phyloP scores from a whole-genome alignment of 2,329 filamentous ascomycete species.

The Neospermospora avenae region DNA sequence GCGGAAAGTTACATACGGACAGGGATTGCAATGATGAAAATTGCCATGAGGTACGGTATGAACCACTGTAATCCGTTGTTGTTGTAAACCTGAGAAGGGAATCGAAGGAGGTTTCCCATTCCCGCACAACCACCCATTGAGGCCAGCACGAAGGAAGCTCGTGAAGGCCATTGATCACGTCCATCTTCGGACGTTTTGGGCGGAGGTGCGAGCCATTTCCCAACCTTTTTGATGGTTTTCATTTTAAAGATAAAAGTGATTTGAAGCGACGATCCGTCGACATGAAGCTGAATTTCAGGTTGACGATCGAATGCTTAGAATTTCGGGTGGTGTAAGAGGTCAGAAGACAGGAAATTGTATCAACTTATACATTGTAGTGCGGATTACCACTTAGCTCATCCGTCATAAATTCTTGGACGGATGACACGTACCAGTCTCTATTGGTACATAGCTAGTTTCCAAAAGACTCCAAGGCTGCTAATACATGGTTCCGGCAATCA shows the following conservation, averaged over 20 bases:
- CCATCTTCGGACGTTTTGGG: neutral
- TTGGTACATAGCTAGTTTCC: neutral
- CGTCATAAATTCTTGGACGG: neutral
- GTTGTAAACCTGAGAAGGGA: conserved; percentile 1
- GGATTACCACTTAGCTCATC: neutral
- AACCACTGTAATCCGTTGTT: conserved; percentile 6
- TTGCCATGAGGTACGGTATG: conserved; percentile 1
- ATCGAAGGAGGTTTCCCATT: conserved; percentile 6
- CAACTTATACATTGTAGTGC: neutral
- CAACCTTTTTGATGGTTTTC: neutral
- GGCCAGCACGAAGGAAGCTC: conserved; percentile 1
- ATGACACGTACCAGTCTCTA: neutral
- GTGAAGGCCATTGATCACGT: conserved; percentile 4
- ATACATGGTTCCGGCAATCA: neutral
- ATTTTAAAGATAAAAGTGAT: neutral
- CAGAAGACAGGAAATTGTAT: neutral
- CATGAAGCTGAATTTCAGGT: neutral
- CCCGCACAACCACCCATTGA: conserved; percentile 3
- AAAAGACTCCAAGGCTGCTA: neutral
- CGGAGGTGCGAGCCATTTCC: conserved; percentile 1
- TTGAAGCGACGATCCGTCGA: neutral
- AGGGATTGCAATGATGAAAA: conserved; percentile 4
- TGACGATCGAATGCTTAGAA: too few species aligned
- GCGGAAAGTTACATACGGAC: neutral
- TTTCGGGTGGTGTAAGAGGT: too few species aligned